Evolutionary conservation across 805 yeast genomes (phyloP).

Genomic region (Candida boidinii): DNA sequence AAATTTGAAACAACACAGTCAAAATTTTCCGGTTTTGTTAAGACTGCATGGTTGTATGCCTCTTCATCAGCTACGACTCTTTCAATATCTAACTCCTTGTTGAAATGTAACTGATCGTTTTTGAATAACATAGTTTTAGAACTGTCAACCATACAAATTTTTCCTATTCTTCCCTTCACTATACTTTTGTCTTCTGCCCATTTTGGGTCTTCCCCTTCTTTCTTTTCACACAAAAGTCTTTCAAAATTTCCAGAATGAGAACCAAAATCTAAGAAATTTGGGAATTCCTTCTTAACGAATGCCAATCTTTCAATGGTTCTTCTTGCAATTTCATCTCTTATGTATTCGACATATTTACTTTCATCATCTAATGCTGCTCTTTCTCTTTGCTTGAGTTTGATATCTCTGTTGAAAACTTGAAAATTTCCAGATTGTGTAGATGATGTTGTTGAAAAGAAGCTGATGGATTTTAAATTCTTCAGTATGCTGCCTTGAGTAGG

Average conservation of each 20-base stretch:
- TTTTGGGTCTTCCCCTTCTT: conserved; percentile 29
- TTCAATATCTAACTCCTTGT: conserved; percentile 34
- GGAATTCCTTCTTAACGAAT: conserved; percentile 58
- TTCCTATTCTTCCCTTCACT: conserved; percentile 44
- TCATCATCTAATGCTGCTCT: conserved; percentile 38
- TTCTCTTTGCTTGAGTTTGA: conserved; percentile 55
- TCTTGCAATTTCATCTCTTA: conserved; percentile 65
- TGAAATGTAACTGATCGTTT: conserved; percentile 37
- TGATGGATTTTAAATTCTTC: too few relatives aligned
- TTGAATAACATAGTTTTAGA: conserved; percentile 43
- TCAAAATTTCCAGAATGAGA: conserved; percentile 56
- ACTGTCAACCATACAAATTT: conserved; percentile 61
- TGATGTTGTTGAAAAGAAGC: background rate
- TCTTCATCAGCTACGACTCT: conserved; percentile 67
- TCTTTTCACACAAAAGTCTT: conserved; percentile 25
- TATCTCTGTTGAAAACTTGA: conserved; percentile 51
- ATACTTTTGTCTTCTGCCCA: conserved; percentile 41
- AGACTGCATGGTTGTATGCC: conserved; percentile 32
- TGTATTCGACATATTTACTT: conserved; percentile 54
- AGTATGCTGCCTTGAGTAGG: too few relatives aligned
- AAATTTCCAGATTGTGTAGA: background rate
- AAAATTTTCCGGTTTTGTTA: conserved; percentile 32
- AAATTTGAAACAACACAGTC: conserved; percentile 71
- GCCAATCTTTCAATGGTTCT: conserved; percentile 70
- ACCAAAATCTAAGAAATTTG: conserved; percentile 62